A percentile compares a stretch with the other conserved stretches of the same genome.
Conservation (phyloP, 2,329 filamentous ascomycete genomes). For the Cadophora gregata region DNA sequence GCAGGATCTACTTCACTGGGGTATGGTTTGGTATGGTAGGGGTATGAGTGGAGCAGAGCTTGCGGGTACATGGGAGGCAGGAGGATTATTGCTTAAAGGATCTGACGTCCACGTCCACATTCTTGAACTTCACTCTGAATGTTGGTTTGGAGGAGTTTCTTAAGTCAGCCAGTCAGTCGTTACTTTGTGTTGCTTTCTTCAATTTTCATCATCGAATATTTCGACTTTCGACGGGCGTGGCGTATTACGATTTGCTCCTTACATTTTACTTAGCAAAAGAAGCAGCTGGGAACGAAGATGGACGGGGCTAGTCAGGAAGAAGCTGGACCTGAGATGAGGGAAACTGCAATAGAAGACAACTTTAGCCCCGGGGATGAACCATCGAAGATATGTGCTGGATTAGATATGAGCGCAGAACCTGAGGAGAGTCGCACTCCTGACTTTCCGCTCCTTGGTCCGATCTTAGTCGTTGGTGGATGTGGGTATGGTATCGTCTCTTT, state of each 20-base stretch:
- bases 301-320: neutral
- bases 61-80: too few relatives aligned
- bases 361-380: neutral
- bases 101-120: neutral
- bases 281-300: neutral
- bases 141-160: neutral
- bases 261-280: neutral
- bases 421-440: neutral
- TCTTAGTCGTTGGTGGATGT: conserved; percentile 19
- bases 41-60: neutral
- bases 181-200: neutral
- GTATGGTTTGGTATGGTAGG: neutral
- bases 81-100: neutral
- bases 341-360: neutral
- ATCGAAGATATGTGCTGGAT: neutral
- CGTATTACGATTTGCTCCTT: neutral
- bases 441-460: neutral
- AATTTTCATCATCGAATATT: neutral
- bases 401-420: neutral
- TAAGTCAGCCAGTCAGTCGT: neutral
- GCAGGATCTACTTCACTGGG: neutral
- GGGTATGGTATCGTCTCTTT: conserved; percentile 1
- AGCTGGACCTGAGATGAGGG: neutral
- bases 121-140: neutral
- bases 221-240: neutral